A percentile compares a stretch with the other conserved stretches of the same genome.
phyloP scores from a whole-genome alignment of 2,329 filamentous ascomycete species.

The Capronia americana region DNA sequence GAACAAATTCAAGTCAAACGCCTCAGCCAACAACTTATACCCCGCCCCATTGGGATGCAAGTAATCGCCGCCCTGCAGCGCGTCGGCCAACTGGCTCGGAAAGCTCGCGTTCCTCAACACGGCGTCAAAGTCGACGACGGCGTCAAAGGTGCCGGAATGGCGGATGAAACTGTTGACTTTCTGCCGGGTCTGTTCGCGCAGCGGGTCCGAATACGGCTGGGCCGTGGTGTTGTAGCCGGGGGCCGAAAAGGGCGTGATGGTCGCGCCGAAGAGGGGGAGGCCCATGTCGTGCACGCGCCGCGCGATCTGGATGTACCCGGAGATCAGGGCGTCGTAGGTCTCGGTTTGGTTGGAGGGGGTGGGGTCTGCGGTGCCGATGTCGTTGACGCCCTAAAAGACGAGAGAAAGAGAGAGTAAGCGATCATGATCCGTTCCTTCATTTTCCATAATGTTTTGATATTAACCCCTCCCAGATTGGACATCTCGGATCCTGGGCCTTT shows the following conservation, averaged over 20 bases:
- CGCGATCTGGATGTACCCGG: slow-evolving; percentile 66
- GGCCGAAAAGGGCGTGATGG: slow-evolving; percentile 68
- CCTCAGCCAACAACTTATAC: slow-evolving; percentile 65
- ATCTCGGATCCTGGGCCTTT: too few relatives aligned
- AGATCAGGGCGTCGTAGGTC: slow-evolving; percentile 60
- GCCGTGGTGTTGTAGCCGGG: slow-evolving; percentile 41
- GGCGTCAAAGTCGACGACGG: slow-evolving; percentile 67
- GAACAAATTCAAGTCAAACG: slow-evolving; percentile 65
- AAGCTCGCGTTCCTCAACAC: slow-evolving; percentile 60
- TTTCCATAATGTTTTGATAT: too few relatives aligned
- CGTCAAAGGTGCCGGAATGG: slow-evolving; percentile 61
- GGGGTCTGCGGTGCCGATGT: slow-evolving; percentile 63
- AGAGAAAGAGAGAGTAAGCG: background rate
- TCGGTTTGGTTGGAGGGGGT: slow-evolving; percentile 53
- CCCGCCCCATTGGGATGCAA: slow-evolving; percentile 67
- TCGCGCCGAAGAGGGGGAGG: slow-evolving; percentile 66
- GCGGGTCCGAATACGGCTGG: slow-evolving; percentile 60
- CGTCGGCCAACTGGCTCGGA: slow-evolving; percentile 55
- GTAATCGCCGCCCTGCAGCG: slow-evolving; percentile 68
- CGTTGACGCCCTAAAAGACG: slow-evolving; percentile 65
- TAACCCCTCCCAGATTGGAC: too few relatives aligned
- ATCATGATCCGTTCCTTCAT: too few relatives aligned
- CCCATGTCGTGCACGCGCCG: slow-evolving; percentile 60
- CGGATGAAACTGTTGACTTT: slow-evolving; percentile 68
- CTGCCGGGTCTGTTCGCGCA: slow-evolving; percentile 63